Conservation (phyloP, 345 rosid genomes). For the Murraya koenigii region DNA sequence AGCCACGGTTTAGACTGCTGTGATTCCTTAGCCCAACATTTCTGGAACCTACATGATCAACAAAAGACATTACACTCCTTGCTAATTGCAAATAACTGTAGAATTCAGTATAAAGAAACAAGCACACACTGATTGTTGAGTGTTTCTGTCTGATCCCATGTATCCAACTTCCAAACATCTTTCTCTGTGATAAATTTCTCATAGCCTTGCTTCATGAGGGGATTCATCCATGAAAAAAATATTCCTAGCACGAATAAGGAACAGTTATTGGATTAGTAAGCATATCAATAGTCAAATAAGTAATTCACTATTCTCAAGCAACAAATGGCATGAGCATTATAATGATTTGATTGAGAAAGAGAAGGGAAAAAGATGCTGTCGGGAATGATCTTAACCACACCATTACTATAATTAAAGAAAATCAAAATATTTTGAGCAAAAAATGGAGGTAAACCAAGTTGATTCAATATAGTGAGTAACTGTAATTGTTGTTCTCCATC, state of each 20-base stretch:
- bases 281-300: background rate
- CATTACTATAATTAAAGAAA: conserved; percentile 8
- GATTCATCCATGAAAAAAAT: conserved; percentile 81
- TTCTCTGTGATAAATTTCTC: conserved; percentile 86
- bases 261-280: conserved; percentile 12
- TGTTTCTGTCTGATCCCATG: conserved; percentile 92
- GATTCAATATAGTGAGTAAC: background rate
- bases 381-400: background rate
- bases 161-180: conserved; percentile 90
- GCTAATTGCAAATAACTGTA: conserved; percentile 16
- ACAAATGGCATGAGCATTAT: background rate
- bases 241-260: conserved; percentile 36
- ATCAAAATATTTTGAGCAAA: background rate
- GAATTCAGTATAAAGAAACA: conserved; percentile 12
- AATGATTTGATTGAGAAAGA: background rate
- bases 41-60: conserved; percentile 60
- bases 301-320: background rate
- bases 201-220: conserved; percentile 86
- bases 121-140: conserved; percentile 53
- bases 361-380: conserved; percentile 3
- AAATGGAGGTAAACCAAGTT: background rate
- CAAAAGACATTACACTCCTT: conserved; percentile 21
- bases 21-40: conserved; percentile 83
- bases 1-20: conserved; percentile 85
- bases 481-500: background rate